Percentiles rank a stretch among this genome's conserved stretches.
Conservation (phyloP, 305 asterid genomes). For the Solanum hybrid region DNA sequence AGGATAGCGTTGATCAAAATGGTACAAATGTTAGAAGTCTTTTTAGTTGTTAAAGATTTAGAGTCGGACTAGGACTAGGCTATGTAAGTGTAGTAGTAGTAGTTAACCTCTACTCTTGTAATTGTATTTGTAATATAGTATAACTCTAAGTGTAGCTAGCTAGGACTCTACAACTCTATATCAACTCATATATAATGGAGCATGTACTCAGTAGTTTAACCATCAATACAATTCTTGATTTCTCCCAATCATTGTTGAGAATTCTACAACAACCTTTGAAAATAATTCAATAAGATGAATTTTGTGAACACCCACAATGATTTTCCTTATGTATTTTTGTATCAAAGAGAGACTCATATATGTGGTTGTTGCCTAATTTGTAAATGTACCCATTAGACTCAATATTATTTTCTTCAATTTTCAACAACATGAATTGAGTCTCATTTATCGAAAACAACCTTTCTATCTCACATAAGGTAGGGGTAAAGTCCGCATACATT, state of each 20-base stretch:
- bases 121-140: background rate
- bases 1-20: background rate
- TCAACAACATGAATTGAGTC: background rate
- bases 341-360: background rate
- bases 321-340: background rate
- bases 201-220: background rate
- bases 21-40: background rate
- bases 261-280: background rate
- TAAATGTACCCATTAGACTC: background rate
- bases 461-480: background rate
- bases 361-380: background rate
- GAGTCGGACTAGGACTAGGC: background rate
- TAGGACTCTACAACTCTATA: background rate
- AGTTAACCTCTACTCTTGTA: background rate
- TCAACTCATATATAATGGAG: background rate
- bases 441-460: background rate
- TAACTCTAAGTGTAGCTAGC: background rate
- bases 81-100: background rate
- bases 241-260: background rate
- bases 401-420: background rate
- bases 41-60: background rate
- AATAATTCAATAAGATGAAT: background rate
- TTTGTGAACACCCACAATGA: background rate
- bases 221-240: background rate
- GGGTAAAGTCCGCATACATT: background rate